phyloP scores from a whole-genome alignment of 768 basidiomycete species.

The Boletellus emodensis region DNA sequence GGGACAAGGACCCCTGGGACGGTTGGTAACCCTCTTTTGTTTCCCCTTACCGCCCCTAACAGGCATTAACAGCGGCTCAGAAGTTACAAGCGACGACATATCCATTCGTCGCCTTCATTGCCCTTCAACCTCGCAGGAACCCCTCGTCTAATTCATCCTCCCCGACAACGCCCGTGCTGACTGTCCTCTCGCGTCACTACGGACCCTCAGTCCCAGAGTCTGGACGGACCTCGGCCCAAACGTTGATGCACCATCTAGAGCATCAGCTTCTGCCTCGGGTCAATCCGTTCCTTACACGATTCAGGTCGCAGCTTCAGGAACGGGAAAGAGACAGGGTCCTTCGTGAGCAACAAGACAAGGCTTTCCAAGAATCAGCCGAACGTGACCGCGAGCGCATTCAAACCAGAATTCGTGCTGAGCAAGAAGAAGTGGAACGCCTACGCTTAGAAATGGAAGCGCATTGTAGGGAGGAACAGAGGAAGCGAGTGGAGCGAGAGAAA shows the following conservation, averaged over 20 bases:
- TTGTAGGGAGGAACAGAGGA: constrained; percentile 32
- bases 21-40: constrained; percentile 34
- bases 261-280: constrained; percentile 79
- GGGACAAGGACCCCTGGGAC: constrained; percentile 78
- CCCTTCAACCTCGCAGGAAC: constrained; percentile 71
- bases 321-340: constrained; percentile 53
- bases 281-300: constrained; percentile 63
- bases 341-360: constrained; percentile 78
- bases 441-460: constrained; percentile 29
- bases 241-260: constrained; percentile 63
- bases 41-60: neutral
- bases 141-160: constrained; percentile 32
- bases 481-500: constrained; percentile 38
- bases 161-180: constrained; percentile 49
- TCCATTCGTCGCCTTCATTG: constrained; percentile 89
- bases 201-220: constrained; percentile 52
- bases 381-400: constrained; percentile 69
- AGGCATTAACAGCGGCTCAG: constrained; percentile 44
- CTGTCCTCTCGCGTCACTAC: constrained; percentile 83
- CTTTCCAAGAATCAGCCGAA: constrained; percentile 61
- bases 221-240: constrained; percentile 57
- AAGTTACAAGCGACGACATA: constrained; percentile 87
- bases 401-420: constrained; percentile 47
- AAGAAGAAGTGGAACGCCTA: constrained; percentile 32
- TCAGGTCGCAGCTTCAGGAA: constrained; percentile 50